Conservation (phyloP, 495 filamentous ascomycete species). For the Jackrogersella minutella region DNA sequence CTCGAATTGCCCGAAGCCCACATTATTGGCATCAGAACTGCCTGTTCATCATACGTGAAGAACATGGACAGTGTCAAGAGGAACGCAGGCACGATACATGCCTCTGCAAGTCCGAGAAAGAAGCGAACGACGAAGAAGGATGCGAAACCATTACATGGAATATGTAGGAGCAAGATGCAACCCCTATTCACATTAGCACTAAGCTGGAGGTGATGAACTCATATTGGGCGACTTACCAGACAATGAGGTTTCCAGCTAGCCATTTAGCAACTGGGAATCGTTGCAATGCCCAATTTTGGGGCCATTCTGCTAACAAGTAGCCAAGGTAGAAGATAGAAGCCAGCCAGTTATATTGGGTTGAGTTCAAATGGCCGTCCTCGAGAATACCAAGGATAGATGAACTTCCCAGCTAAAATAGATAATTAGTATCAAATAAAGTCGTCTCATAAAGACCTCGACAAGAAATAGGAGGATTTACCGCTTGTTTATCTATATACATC, state of each 20-base stretch:
- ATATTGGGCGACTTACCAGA: slow-evolving; percentile 46
- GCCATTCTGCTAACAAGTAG: slow-evolving; percentile 51
- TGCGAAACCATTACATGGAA: slow-evolving; percentile 52
- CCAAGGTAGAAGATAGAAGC: slow-evolving; percentile 42
- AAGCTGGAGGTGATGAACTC: background rate
- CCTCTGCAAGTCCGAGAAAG: slow-evolving; percentile 52
- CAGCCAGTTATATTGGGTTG: slow-evolving; percentile 46
- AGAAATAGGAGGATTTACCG: slow-evolving; percentile 36
- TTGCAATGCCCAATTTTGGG: slow-evolving; percentile 54
- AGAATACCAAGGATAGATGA: slow-evolving; percentile 48
- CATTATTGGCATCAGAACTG: slow-evolving; percentile 55
- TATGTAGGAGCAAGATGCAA: slow-evolving; percentile 48
- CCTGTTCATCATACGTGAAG: slow-evolving; percentile 55
- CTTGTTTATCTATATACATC: slow-evolving; percentile 59
- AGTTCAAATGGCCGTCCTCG: slow-evolving; percentile 42
- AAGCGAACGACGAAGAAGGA: slow-evolving; percentile 53
- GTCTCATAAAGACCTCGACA: background rate
- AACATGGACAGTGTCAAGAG: slow-evolving; percentile 54
- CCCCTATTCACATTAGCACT: slow-evolving; percentile 40
- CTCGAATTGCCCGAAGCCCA: slow-evolving; percentile 54
- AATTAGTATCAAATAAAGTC: background rate
- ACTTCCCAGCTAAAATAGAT: slow-evolving; percentile 48
- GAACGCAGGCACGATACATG: slow-evolving; percentile 54
- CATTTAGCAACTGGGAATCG: slow-evolving; percentile 53
- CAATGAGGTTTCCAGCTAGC: slow-evolving; percentile 48